A percentile compares a stretch with the other conserved stretches of the same genome.
These are phyloP conservation scores for Arabis hirsuta DNA, from an alignment of 345 rosid species.

Conservation along the genomic window DNA sequence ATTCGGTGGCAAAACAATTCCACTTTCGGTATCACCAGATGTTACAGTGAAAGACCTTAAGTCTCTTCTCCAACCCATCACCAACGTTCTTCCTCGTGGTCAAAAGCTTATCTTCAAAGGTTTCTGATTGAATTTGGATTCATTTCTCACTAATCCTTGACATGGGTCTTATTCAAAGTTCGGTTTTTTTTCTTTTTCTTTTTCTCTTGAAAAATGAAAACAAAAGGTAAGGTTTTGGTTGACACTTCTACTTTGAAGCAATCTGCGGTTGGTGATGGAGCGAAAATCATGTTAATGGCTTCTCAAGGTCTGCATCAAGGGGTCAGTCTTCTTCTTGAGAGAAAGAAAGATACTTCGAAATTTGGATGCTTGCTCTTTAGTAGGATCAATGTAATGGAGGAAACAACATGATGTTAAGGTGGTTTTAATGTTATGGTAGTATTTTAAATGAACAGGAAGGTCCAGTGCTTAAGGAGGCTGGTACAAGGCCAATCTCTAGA, in stretches of 20 bases:
- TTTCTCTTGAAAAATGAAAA: not conserved
- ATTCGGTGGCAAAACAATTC: conserved; percentile 70
- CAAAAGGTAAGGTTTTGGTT: conserved; percentile 73
- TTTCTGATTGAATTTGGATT: conserved; percentile 13
- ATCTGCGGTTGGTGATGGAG: conserved; percentile 66
- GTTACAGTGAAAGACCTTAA: conserved; percentile 63
- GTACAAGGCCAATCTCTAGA: conserved; percentile 57
- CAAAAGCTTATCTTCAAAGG: conserved; percentile 93
- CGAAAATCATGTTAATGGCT: conserved; percentile 87
- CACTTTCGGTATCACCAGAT: conserved; percentile 56
- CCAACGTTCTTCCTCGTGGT: conserved; percentile 94
- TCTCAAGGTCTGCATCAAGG: conserved; percentile 96
- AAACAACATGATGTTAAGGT: not conserved
- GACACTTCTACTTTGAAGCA: conserved; percentile 70
- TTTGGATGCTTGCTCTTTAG: conserved; percentile 14
- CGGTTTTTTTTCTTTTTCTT: conserved; percentile 6
- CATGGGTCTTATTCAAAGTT: conserved; percentile 11
- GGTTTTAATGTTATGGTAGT: not conserved
- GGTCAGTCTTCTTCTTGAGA: conserved; percentile 51
- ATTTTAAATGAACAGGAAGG: conserved; percentile 57
- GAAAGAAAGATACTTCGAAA: too few species aligned
- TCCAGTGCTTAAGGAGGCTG: conserved; percentile 71
- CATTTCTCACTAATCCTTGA: not conserved
- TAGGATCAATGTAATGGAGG: conserved; percentile 23
- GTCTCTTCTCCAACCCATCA: conserved; percentile 75